A percentile compares a stretch with the other conserved stretches of the same genome.
Conservation (phyloP, 2,329 filamentous ascomycete species). For the Didymella arachidicola region DNA sequence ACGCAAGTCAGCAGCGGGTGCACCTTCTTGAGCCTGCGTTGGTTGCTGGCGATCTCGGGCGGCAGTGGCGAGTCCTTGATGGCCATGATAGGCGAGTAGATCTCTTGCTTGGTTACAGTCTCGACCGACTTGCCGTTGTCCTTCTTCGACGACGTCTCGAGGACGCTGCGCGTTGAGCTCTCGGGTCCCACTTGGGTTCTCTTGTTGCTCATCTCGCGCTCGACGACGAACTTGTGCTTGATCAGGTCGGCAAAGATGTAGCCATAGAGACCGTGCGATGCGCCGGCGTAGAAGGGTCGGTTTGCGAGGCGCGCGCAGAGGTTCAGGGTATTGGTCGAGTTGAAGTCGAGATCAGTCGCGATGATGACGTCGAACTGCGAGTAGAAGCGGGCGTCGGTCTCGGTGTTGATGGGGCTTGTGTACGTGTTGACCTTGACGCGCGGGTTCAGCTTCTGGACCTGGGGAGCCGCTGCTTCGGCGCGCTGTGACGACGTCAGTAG, state of each 20-base stretch:
- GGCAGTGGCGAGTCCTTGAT: slow-evolving; percentile 78
- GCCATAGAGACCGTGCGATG: slow-evolving; percentile 87
- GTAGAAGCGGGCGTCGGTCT: slow-evolving; percentile 77
- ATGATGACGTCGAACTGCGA: slow-evolving; percentile 83
- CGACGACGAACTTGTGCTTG: slow-evolving; percentile 86
- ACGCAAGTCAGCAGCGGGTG: slow-evolving; percentile 85
- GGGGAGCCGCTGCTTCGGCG: slow-evolving; percentile 78
- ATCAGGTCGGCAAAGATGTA: slow-evolving; percentile 96
- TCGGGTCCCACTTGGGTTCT: slow-evolving; percentile 67
- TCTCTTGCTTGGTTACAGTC: slow-evolving; percentile 88
- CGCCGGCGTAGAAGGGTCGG: slow-evolving; percentile 87
- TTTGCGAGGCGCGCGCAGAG: slow-evolving; percentile 80
- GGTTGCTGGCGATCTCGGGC: slow-evolving; percentile 71
- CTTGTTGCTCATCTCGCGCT: slow-evolving; percentile 82
- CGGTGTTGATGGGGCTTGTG: slow-evolving; percentile 64
- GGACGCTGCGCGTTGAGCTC: slow-evolving; percentile 77
- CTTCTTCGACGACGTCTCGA: slow-evolving; percentile 72
- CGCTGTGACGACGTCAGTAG: slow-evolving; percentile 57
- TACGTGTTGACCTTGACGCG: slow-evolving; percentile 80
- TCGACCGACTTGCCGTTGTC: slow-evolving; percentile 74
- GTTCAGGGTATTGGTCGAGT: slow-evolving; percentile 80
- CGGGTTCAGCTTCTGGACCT: slow-evolving; percentile 86
- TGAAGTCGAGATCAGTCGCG: slow-evolving; percentile 83
- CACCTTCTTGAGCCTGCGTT: slow-evolving; percentile 75
- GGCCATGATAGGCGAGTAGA: slow-evolving; percentile 88